These are phyloP conservation scores for Arthrobotrys megalospora DNA, from an alignment of 2,329 filamentous ascomycete species.

Conservation along the genomic window DNA sequence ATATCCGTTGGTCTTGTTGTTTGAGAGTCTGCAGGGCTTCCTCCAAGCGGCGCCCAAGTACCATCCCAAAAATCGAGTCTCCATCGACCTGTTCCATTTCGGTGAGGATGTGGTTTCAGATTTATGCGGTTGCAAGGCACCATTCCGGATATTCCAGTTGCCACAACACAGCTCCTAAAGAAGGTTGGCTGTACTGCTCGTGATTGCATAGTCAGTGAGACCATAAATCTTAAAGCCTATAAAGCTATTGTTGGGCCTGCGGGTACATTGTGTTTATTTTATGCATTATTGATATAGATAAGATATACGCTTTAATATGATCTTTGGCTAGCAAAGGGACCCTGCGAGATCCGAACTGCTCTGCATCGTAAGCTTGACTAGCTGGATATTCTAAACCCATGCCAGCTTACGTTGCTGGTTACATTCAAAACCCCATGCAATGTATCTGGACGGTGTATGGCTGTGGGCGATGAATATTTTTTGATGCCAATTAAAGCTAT, in stretches of 20 bases:
- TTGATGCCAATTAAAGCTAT: no score
- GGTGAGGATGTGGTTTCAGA: constrained; percentile 49
- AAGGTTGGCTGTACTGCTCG: background rate
- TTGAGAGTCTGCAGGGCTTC: constrained; percentile 46
- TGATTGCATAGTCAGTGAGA: constrained; percentile 1
- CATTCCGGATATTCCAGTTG: constrained; percentile 12
- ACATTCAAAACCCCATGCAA: no score
- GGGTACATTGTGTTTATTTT: no score
- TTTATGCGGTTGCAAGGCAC: constrained; percentile 45
- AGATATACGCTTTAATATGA: background rate
- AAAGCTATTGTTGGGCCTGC: background rate
- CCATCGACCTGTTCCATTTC: constrained; percentile 56
- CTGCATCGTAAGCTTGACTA: background rate
- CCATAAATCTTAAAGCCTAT: background rate
- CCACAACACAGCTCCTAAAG: constrained; percentile 29
- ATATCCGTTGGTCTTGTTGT: constrained; percentile 28
- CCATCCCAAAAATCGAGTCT: constrained; percentile 28
- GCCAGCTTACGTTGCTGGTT: no score
- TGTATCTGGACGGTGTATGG: no score
- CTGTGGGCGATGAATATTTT: no score
- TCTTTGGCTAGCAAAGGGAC: background rate
- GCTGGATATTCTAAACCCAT: no score
- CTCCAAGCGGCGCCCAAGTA: constrained; percentile 8
- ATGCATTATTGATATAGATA: background rate
- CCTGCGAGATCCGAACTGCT: constrained; percentile 7